These are phyloP conservation scores for Acorus gramineus DNA, from an alignment of 106 monocot species.

Conservation along the genomic window DNA sequence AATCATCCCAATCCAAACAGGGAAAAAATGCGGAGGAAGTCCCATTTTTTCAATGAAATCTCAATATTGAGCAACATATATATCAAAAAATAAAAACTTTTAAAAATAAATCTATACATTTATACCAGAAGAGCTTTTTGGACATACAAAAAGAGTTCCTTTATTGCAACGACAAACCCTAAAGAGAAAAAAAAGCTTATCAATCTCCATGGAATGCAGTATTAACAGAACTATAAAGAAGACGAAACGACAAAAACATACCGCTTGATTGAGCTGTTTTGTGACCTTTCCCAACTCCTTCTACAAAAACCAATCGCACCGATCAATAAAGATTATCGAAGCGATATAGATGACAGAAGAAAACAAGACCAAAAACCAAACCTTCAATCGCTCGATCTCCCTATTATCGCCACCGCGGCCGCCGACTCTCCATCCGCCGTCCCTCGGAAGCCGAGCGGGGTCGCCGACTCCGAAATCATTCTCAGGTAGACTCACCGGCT, in stretches of 20 bases:
- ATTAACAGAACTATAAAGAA: neutral
- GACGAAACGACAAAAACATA: slow-evolving; percentile 1
- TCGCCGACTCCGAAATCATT: slow-evolving; percentile 9
- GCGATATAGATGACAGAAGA: neutral
- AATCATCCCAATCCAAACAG: too few species aligned
- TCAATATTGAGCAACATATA: too few species aligned
- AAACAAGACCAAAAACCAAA: neutral
- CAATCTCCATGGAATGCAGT: too few species aligned
- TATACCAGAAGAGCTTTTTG: too few species aligned
- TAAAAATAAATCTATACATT: too few species aligned
- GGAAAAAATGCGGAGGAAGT: too few species aligned
- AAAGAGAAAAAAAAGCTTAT: too few species aligned
- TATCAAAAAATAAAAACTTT: too few species aligned
- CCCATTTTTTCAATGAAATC: too few species aligned
- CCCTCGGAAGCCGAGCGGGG: neutral
- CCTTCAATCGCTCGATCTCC: slow-evolving; percentile 46
- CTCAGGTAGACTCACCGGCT: neutral
- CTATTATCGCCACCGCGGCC: slow-evolving; percentile 7
- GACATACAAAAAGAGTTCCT: too few species aligned
- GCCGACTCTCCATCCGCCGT: neutral
- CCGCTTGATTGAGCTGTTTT: slow-evolving; percentile 30
- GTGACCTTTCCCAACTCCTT: slow-evolving; percentile 34
- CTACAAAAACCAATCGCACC: slow-evolving; percentile 9
- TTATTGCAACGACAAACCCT: too few species aligned
- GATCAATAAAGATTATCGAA: neutral